These are phyloP conservation scores for Aotearoamyces nothofagi DNA, from an alignment of 2,329 filamentous ascomycete species.

Conservation along the genomic window DNA sequence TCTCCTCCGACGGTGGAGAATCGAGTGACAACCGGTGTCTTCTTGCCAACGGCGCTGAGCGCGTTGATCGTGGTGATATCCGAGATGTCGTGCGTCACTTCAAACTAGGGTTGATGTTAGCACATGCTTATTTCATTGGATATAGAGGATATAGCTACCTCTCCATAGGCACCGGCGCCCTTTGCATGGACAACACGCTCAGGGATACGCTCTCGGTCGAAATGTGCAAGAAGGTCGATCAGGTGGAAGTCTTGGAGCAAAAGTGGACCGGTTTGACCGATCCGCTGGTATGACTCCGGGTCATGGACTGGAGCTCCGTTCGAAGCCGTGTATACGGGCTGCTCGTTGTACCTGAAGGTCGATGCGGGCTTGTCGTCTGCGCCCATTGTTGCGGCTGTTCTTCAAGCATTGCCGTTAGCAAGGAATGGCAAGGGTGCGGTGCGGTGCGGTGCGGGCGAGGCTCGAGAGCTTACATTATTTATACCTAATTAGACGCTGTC, in stretches of 20 bases:
- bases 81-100: slow-evolving; percentile 21
- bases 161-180: slow-evolving; percentile 25
- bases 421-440: no score
- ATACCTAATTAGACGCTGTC: no score
- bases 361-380: slow-evolving; percentile 27
- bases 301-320: slow-evolving; percentile 42
- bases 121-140: slow-evolving; percentile 16
- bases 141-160: not conserved
- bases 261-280: slow-evolving; percentile 40
- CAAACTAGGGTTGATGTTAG: slow-evolving; percentile 8
- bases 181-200: slow-evolving; percentile 48
- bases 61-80: slow-evolving; percentile 30
- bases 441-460: no score
- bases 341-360: slow-evolving; percentile 39
- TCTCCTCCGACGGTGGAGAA: slow-evolving; percentile 62
- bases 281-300: slow-evolving; percentile 34
- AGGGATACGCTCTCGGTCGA: slow-evolving; percentile 34
- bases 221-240: slow-evolving; percentile 43
- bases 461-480: no score
- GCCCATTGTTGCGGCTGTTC: slow-evolving; percentile 22
- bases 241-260: slow-evolving; percentile 51
- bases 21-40: slow-evolving; percentile 48
- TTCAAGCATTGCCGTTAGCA: no score
- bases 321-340: slow-evolving; percentile 41
- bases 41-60: slow-evolving; percentile 44